Evolutionary conservation across 75 land plant genomes (phyloP).

Genomic region (Isoetes taiwanensis): DNA sequence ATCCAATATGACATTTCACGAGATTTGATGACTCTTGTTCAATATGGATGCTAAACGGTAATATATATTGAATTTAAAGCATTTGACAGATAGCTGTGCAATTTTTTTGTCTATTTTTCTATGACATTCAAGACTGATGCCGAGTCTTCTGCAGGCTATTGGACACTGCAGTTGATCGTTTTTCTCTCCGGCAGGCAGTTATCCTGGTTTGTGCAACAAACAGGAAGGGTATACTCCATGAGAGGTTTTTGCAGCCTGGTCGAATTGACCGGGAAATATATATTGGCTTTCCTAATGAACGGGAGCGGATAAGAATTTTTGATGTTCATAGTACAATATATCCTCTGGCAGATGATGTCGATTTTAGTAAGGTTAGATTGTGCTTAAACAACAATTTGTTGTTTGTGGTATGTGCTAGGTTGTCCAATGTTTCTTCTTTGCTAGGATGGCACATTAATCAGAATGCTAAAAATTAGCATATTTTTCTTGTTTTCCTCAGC

Average conservation of each 20-base stretch:
- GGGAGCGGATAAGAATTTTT: constrained; percentile 75
- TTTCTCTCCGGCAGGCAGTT: constrained; percentile 58
- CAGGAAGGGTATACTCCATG: constrained; percentile 79
- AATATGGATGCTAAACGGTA: too few relatives aligned
- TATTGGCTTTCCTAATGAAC: constrained; percentile 83
- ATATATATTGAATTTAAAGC: too few relatives aligned
- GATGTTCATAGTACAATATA: constrained; percentile 64
- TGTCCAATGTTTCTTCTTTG: too few relatives aligned
- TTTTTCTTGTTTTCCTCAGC: too few relatives aligned
- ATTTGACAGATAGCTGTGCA: too few relatives aligned
- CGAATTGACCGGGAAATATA: constrained; percentile 85
- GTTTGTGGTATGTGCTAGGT: too few relatives aligned
- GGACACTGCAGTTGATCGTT: constrained; percentile 47
- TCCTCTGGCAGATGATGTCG: constrained; percentile 63
- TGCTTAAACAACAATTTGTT: not conserved
- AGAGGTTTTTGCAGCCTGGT: constrained; percentile 57
- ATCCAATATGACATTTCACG: too few relatives aligned
- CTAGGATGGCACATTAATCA: too few relatives aligned
- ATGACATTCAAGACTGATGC: too few relatives aligned
- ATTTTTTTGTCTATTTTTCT: too few relatives aligned
- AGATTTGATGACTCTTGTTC: too few relatives aligned
- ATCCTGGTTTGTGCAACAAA: constrained; percentile 93
- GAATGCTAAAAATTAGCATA: too few relatives aligned
- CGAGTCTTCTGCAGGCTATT: constrained; percentile 50
- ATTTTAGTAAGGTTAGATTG: constrained; percentile 53